These are phyloP conservation scores for Dicorynia guianensis DNA, from an alignment of 306 rosid genomes.

Conservation along the genomic window DNA sequence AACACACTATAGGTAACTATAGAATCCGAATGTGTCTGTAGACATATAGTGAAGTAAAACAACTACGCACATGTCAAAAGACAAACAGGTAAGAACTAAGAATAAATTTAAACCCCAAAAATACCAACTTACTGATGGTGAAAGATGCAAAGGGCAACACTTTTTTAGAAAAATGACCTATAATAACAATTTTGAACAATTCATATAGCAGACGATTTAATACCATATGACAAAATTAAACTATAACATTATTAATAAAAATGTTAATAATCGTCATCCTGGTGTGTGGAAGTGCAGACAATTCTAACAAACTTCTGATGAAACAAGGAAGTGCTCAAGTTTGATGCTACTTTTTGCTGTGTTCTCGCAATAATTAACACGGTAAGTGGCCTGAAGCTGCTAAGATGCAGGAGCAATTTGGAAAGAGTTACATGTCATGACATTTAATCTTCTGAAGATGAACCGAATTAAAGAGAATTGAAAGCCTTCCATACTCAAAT, in stretches of 20 bases:
- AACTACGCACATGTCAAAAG: neutral
- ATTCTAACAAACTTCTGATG: slow-evolving; percentile 62
- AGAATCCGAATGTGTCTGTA: slow-evolving; percentile 6
- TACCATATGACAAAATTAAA: slow-evolving; percentile 20
- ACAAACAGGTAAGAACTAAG: slow-evolving; percentile 29
- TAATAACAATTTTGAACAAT: slow-evolving; percentile 35
- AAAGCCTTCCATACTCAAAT: too few species aligned
- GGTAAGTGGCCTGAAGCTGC: slow-evolving; percentile 59
- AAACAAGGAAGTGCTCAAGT: slow-evolving; percentile 59
- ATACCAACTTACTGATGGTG: slow-evolving; percentile 63
- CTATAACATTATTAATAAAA: neutral
- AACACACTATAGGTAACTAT: slow-evolving; percentile 2
- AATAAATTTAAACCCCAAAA: slow-evolving; percentile 11
- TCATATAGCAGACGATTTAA: slow-evolving; percentile 24
- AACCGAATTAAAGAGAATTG: too few species aligned
- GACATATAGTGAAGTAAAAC: slow-evolving; percentile 11
- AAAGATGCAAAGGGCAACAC: slow-evolving; percentile 45
- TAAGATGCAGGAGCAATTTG: slow-evolving; percentile 29
- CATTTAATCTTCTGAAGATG: neutral
- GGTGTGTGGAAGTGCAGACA: neutral
- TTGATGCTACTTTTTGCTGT: slow-evolving; percentile 55
- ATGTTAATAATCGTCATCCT: neutral
- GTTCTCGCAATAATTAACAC: slow-evolving; percentile 50
- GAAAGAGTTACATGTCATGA: neutral
- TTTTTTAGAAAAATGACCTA: slow-evolving; percentile 56